These are phyloP conservation scores for Arabidopsis lyrata DNA, from an alignment of 441 rosid species.

Conservation along the genomic window DNA sequence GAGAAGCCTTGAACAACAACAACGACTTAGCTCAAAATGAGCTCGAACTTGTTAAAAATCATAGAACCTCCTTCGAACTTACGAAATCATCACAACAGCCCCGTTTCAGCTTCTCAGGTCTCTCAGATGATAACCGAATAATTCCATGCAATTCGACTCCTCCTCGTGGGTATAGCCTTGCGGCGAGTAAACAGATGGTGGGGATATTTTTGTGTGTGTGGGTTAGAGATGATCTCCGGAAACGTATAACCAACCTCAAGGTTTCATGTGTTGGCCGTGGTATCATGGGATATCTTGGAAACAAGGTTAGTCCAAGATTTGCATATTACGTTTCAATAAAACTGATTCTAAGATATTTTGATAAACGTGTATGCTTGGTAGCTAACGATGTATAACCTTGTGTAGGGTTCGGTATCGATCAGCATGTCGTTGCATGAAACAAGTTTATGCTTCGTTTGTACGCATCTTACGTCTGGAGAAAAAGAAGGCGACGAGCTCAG, in stretches of 20 bases:
- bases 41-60: conserved; percentile 42
- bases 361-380: not conserved
- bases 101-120: conserved; percentile 59
- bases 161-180: conserved; percentile 56
- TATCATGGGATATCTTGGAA: conserved; percentile 96
- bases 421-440: conserved; percentile 81
- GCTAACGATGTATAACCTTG: conserved; percentile 9
- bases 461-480: conserved; percentile 93
- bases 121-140: conserved; percentile 1
- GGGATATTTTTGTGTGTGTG: conserved; percentile 89
- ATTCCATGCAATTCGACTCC: conserved; percentile 34
- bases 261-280: conserved; percentile 97
- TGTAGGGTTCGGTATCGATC: conserved; percentile 88
- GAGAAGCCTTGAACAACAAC: conserved; percentile 61
- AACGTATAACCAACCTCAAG: conserved; percentile 63
- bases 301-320: conserved; percentile 62
- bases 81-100: conserved; percentile 35
- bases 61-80: conserved; percentile 24
- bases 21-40: conserved; percentile 30
- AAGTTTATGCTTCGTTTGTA: conserved; percentile 88
- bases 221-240: conserved; percentile 74
- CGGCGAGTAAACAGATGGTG: conserved; percentile 97
- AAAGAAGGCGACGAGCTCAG: conserved; percentile 86
- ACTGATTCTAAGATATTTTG: not conserved
- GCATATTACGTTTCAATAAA: not conserved